These are phyloP conservation scores for Pleurotus sapidus DNA, from an alignment of 768 basidiomycete species.

Conservation along the genomic window DNA sequence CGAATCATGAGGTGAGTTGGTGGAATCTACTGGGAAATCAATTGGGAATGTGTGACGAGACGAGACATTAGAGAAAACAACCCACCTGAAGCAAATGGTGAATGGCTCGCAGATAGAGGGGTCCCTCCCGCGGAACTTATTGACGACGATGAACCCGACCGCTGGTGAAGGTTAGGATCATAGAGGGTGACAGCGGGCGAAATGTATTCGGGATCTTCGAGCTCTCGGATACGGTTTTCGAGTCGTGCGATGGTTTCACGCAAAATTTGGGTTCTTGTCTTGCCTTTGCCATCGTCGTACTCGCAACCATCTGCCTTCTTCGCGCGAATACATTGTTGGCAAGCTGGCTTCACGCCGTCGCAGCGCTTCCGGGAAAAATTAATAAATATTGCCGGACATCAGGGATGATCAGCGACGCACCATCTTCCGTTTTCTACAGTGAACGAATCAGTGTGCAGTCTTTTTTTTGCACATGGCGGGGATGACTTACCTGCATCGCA, in stretches of 20 bases:
- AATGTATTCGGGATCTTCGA: slow-evolving; percentile 72
- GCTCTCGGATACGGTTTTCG: slow-evolving; percentile 68
- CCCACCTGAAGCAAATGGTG: slow-evolving; percentile 56
- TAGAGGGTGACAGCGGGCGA: slow-evolving; percentile 69
- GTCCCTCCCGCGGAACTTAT: slow-evolving; percentile 48
- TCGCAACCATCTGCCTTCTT: slow-evolving; percentile 76
- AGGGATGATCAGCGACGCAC: slow-evolving; percentile 25
- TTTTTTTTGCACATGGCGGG: slow-evolving; percentile 1
- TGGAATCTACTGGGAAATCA: slow-evolving; percentile 28
- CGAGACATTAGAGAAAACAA: slow-evolving; percentile 1
- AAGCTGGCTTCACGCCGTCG: slow-evolving; percentile 74
- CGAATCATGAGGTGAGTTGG: slow-evolving; percentile 48
- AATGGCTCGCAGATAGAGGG: slow-evolving; percentile 52
- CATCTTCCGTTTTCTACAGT: slow-evolving; percentile 71
- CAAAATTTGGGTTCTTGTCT: slow-evolving; percentile 76
- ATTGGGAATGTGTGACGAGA: slow-evolving; percentile 3
- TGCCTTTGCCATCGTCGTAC: slow-evolving; percentile 84
- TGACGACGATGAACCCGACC: slow-evolving; percentile 54
- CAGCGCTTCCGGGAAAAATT: slow-evolving; percentile 52
- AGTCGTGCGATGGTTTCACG: slow-evolving; percentile 75
- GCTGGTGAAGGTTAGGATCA: slow-evolving; percentile 57
- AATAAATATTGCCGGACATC: slow-evolving; percentile 6
- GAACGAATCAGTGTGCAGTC: slow-evolving; percentile 13
- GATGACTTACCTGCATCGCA: slow-evolving; percentile 60
- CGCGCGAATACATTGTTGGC: slow-evolving; percentile 74